Conservation (phyloP, 2,329 filamentous ascomycete genomes). For the Xylariaceae sp. region DNA sequence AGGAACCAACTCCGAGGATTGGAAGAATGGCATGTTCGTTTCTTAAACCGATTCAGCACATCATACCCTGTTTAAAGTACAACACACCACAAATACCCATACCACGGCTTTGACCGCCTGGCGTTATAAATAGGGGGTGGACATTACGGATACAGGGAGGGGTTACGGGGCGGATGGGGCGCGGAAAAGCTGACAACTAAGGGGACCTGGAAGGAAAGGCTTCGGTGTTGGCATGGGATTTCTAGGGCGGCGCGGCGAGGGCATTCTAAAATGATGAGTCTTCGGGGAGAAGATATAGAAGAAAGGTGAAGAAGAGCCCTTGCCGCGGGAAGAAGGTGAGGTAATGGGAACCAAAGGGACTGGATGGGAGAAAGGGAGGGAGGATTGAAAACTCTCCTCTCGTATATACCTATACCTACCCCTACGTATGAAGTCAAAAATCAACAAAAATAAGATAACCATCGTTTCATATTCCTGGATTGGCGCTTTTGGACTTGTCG, state of each 20-base stretch:
- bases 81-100: neutral
- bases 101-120: slow-evolving; percentile 3
- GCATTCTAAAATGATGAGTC: neutral
- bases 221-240: neutral
- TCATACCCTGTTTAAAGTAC: slow-evolving; percentile 6
- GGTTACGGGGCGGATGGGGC: neutral
- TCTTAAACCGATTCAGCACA: slow-evolving; percentile 4
- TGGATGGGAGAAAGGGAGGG: neutral
- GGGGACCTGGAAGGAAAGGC: neutral
- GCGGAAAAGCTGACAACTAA: neutral
- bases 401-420: neutral
- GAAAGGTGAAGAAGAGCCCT: neutral
- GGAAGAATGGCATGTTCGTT: slow-evolving; percentile 2
- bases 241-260: neutral
- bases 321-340: neutral
- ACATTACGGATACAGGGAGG: neutral
- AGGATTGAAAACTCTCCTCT: neutral
- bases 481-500: too few species aligned
- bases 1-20: slow-evolving; percentile 1
- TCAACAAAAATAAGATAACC: neutral
- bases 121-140: neutral
- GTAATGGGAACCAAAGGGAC: neutral
- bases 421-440: neutral
- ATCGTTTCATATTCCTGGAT: too few species aligned
- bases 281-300: neutral